Conservation (phyloP, 139 green algal species). For the Chlorella sp. region DNA sequence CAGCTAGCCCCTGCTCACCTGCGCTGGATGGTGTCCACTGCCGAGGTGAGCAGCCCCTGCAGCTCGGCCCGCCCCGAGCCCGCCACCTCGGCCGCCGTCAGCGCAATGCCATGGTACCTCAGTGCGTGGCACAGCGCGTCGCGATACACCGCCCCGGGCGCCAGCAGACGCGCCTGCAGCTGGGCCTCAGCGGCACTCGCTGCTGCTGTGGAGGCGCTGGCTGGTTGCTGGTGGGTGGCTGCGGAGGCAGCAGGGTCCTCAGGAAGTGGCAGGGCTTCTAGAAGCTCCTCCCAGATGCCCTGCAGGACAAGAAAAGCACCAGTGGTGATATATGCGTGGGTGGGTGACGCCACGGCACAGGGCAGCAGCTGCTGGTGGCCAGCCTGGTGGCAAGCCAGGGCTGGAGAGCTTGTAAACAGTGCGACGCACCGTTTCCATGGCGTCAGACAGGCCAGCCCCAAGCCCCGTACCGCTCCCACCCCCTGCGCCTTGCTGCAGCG, state of each 20-base stretch:
- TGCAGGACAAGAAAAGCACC: too few species aligned
- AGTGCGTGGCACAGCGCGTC: constrained; percentile 34
- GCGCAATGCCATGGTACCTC: constrained; percentile 21
- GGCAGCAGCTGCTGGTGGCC: too few species aligned
- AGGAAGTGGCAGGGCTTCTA: neutral
- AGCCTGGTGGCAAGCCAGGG: neutral
- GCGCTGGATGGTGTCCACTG: constrained; percentile 23
- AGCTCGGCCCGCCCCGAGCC: constrained; percentile 9
- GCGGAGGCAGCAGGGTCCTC: neutral
- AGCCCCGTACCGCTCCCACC: neutral
- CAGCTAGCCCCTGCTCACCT: constrained; percentile 9
- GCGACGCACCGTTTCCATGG: neutral
- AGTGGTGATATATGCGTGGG: too few species aligned
- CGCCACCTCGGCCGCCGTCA: constrained; percentile 18
- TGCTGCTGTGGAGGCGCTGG: too few species aligned
- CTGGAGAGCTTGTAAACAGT: neutral
- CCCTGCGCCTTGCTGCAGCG: too few species aligned
- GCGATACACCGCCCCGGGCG: constrained; percentile 23
- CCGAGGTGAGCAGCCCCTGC: constrained; percentile 7
- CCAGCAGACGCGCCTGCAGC: constrained; percentile 18
- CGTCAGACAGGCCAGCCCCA: neutral
- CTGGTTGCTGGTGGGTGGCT: too few species aligned
- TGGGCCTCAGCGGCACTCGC: neutral
- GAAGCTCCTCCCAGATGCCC: neutral
- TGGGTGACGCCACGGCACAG: too few species aligned